Percentiles rank a stretch among this genome's conserved stretches.
Evolutionary conservation across 169 alveolate genomes (phyloP).

Genomic region (Miamiensis avidus): DNA sequence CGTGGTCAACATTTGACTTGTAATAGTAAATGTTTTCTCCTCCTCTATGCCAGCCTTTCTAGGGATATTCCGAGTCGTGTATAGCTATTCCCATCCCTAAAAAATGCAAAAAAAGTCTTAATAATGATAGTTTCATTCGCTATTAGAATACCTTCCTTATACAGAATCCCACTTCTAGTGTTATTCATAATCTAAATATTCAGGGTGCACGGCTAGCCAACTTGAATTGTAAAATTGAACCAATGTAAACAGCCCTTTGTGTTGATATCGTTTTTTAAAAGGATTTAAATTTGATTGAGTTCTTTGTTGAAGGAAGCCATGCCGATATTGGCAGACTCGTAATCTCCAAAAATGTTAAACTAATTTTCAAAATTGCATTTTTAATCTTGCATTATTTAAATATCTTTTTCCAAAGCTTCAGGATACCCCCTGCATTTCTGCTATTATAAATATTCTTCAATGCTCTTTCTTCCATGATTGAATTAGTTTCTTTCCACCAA

Average conservation of each 20-base stretch:
- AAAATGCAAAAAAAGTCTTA: too few species aligned
- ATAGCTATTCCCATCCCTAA: conserved; percentile 50
- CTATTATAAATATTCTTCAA: too few species aligned
- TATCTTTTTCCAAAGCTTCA: neutral
- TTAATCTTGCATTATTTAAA: neutral
- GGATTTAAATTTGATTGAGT: neutral
- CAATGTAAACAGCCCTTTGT: conserved; percentile 60
- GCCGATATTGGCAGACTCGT: conserved; percentile 2
- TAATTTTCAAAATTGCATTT: conserved; percentile 3
- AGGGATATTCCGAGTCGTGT: conserved; percentile 9
- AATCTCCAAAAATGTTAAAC: conserved; percentile 1
- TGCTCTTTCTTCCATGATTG: too few species aligned
- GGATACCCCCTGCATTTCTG: neutral
- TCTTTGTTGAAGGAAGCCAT: conserved; percentile 1
- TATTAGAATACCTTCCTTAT: too few species aligned
- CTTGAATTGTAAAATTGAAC: conserved; percentile 55
- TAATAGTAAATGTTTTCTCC: conserved; percentile 39
- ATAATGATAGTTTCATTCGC: too few species aligned
- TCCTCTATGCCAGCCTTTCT: conserved; percentile 22
- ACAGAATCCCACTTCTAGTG: conserved; percentile 42
- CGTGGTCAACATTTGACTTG: conserved; percentile 41
- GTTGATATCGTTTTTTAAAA: conserved; percentile 43
- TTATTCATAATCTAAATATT: conserved; percentile 47
- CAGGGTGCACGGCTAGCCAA: conserved; percentile 16
- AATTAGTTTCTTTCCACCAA: too few species aligned